A percentile compares a stretch with the other conserved stretches of the same genome.
These are phyloP conservation scores for Arxiozyma bovina DNA, from an alignment of 1,139 yeast species.

Conservation along the genomic window DNA sequence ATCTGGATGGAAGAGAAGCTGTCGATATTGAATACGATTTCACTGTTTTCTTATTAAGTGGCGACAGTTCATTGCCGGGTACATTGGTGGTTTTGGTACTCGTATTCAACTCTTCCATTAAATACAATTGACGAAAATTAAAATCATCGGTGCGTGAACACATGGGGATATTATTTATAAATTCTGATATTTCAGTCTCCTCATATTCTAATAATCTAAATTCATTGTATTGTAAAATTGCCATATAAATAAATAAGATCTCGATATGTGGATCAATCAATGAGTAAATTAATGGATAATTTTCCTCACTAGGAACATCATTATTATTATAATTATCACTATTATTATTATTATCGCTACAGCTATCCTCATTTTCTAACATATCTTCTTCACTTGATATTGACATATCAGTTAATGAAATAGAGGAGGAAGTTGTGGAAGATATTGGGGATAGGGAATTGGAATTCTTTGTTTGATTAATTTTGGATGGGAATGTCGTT, in stretches of 20 bases:
- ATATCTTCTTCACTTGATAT: slow-evolving; percentile 1
- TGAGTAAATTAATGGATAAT: slow-evolving; percentile 46
- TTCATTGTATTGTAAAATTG: slow-evolving; percentile 73
- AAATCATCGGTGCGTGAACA: slow-evolving; percentile 29
- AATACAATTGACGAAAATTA: slow-evolving; percentile 23
- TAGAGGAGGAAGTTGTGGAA: neutral
- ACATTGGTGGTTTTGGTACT: neutral
- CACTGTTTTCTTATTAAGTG: neutral
- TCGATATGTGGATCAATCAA: slow-evolving; percentile 70
- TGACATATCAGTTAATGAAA: neutral
- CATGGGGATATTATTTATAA: slow-evolving; percentile 47
- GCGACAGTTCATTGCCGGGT: neutral
- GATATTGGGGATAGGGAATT: neutral
- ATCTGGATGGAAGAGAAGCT: neutral
- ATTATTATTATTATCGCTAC: neutral
- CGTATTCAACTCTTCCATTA: neutral
- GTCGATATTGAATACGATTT: slow-evolving; percentile 4
- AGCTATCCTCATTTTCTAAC: neutral
- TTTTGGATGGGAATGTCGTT: neutral
- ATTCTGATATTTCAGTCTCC: slow-evolving; percentile 80
- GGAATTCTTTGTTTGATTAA: neutral
- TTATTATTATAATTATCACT: neutral
- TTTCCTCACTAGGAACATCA: slow-evolving; percentile 11
- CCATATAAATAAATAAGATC: slow-evolving; percentile 65
- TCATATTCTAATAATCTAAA: slow-evolving; percentile 75